Percentiles rank a stretch among this genome's conserved stretches.
Conservation (phyloP, 345 rosid genomes). For the Euclidium syriacum region DNA sequence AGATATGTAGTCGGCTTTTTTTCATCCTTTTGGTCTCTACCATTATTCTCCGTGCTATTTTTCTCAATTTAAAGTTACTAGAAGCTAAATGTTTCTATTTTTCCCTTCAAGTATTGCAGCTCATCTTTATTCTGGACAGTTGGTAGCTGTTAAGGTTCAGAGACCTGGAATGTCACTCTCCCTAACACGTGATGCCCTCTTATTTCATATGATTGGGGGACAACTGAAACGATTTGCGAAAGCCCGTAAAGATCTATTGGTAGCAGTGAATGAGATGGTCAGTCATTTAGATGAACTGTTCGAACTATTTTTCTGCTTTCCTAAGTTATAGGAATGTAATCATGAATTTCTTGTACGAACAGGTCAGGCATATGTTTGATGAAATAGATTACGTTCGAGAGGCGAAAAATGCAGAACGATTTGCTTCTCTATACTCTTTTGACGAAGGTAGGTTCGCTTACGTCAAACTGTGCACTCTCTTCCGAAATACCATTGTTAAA, state of each 20-base stretch:
- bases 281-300: slow-evolving; percentile 25
- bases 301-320: slow-evolving; percentile 13
- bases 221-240: slow-evolving; percentile 88
- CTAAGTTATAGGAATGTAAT: slow-evolving; percentile 30
- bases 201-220: slow-evolving; percentile 91
- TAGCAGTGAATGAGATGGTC: slow-evolving; percentile 93
- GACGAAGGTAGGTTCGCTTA: slow-evolving; percentile 44
- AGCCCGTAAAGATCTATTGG: slow-evolving; percentile 83
- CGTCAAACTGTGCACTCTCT: neutral
- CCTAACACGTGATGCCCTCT: slow-evolving; percentile 91
- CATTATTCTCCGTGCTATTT: neutral
- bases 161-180: slow-evolving; percentile 82
- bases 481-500: neutral
- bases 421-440: slow-evolving; percentile 70
- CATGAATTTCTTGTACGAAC: slow-evolving; percentile 53
- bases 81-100: slow-evolving; percentile 27
- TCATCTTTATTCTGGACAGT: slow-evolving; percentile 93
- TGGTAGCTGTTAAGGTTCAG: slow-evolving; percentile 97
- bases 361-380: slow-evolving; percentile 99
- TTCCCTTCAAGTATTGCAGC: slow-evolving; percentile 69
- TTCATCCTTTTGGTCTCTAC: slow-evolving; percentile 5
- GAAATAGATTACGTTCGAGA: slow-evolving; percentile 87
- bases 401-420: slow-evolving; percentile 93
- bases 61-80: slow-evolving; percentile 1
- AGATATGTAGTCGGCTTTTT: slow-evolving; percentile 13